These are phyloP conservation scores for Westerdykella aurantiaca DNA, from an alignment of 2,329 filamentous ascomycete genomes.

Conservation along the genomic window DNA sequence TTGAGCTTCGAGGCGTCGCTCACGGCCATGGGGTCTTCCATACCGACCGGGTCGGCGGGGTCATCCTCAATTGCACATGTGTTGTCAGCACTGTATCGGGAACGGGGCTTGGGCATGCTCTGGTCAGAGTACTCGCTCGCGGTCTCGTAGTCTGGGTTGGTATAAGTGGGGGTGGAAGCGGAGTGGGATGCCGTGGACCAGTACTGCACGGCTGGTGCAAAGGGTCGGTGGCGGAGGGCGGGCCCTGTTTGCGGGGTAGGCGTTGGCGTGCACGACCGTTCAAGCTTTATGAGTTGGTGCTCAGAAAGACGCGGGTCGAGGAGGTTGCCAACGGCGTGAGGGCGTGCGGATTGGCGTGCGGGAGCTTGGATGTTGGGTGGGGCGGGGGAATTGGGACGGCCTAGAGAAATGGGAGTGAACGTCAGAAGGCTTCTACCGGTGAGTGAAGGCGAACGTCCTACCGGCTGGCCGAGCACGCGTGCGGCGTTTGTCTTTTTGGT, in stretches of 20 bases:
- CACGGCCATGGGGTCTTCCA: slow-evolving; percentile 24
- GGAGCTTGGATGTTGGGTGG: slow-evolving; percentile 22
- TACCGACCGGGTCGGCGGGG: slow-evolving; percentile 9
- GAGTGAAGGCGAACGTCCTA: slow-evolving; percentile 14
- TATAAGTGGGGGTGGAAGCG: slow-evolving; percentile 31
- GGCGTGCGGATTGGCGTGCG: slow-evolving; percentile 18
- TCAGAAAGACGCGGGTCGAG: slow-evolving; percentile 36
- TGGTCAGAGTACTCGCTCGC: slow-evolving; percentile 36
- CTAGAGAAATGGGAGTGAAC: slow-evolving; percentile 10
- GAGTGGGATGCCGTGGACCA: slow-evolving; percentile 34
- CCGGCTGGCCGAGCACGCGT: slow-evolving; percentile 32
- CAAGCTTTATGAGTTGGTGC: slow-evolving; percentile 31
- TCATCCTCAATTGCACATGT: slow-evolving; percentile 32
- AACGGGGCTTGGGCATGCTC: slow-evolving; percentile 19
- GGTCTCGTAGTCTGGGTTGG: slow-evolving; percentile 34
- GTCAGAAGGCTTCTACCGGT: slow-evolving; percentile 14
- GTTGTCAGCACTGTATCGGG: slow-evolving; percentile 19
- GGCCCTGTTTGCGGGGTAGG: slow-evolving; percentile 25
- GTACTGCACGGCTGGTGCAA: slow-evolving; percentile 34
- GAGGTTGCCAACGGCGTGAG: slow-evolving; percentile 18
- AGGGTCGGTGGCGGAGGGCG: slow-evolving; percentile 27
- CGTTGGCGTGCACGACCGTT: slow-evolving; percentile 24
- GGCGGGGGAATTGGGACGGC: slow-evolving; percentile 15
- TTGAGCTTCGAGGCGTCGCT: slow-evolving; percentile 54
- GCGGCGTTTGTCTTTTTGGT: slow-evolving; percentile 66